These are phyloP conservation scores for Musa schizocarpa DNA, from an alignment of 176 grass and related monocot species.

Conservation along the genomic window DNA sequence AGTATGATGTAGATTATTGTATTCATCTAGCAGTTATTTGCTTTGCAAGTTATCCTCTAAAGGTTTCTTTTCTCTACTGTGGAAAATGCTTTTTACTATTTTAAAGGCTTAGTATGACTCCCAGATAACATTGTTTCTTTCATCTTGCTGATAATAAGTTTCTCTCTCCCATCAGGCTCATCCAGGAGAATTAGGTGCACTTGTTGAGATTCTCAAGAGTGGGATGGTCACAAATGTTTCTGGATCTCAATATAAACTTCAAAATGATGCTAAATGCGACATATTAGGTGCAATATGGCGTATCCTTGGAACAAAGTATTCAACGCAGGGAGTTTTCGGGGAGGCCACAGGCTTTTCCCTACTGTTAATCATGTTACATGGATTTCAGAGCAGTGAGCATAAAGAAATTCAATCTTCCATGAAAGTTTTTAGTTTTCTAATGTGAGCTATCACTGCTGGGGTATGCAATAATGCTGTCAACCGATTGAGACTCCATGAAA, in stretches of 20 bases:
- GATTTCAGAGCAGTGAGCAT: constrained; percentile 62
- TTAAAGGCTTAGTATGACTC: background rate
- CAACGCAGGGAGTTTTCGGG: constrained; percentile 83
- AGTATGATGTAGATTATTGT: background rate
- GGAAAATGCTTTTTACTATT: background rate
- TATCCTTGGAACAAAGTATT: constrained; percentile 76
- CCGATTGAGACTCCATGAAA: constrained; percentile 73
- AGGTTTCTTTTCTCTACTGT: no score
- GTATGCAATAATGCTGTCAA: constrained; percentile 87
- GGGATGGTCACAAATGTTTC: constrained; percentile 80
- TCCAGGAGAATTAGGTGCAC: constrained; percentile 82
- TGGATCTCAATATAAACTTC: constrained; percentile 88
- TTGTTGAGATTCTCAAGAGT: constrained; percentile 92
- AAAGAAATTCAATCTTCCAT: constrained; percentile 39
- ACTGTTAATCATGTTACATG: constrained; percentile 71
- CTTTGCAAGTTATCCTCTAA: no score
- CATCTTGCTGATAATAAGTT: background rate
- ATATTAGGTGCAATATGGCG: constrained; percentile 88
- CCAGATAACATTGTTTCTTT: constrained; percentile 13
- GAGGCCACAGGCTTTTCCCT: constrained; percentile 99
- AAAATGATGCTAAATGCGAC: constrained; percentile 85
- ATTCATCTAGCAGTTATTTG: no score
- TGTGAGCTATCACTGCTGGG: constrained; percentile 82
- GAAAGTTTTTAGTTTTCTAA: constrained; percentile 77
- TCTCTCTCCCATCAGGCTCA: constrained; percentile 60